phyloP scores from a whole-genome alignment of 768 basidiomycete genomes.

The Boletus coccyginus region DNA sequence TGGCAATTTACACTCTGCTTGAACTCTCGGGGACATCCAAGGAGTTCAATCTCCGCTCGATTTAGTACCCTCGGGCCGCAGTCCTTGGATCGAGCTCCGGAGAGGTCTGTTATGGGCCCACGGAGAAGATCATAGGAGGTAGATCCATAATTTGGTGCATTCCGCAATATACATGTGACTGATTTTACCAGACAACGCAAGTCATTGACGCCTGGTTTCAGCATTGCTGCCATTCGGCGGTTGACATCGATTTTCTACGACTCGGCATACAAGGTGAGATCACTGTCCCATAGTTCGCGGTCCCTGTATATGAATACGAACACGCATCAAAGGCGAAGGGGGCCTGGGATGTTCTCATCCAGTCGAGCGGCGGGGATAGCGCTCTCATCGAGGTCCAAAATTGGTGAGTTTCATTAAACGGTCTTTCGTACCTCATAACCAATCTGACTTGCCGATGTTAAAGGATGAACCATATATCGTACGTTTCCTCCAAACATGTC shows the following conservation, averaged over 20 bases:
- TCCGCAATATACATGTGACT: background rate
- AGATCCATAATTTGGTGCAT: background rate
- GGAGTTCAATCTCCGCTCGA: no score
- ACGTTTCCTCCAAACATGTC: background rate
- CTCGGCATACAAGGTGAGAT: constrained; percentile 25
- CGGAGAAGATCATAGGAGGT: constrained; percentile 47
- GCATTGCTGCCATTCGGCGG: constrained; percentile 35
- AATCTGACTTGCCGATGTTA: background rate
- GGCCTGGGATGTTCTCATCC: constrained; percentile 29
- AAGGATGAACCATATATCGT: constrained; percentile 38
- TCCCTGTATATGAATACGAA: background rate
- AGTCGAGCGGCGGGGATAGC: constrained; percentile 9
- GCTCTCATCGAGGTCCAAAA: constrained; percentile 36
- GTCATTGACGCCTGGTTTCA: constrained; percentile 39
- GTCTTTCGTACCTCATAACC: background rate
- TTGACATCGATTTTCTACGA: constrained; percentile 40
- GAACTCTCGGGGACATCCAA: no score
- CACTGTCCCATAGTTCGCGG: background rate
- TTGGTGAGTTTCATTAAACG: constrained; percentile 18
- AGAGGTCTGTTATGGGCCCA: constrained; percentile 31
- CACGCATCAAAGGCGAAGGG: constrained; percentile 23
- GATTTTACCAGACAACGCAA: constrained; percentile 32
- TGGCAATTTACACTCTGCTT: no score
- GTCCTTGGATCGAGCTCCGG: constrained; percentile 15
- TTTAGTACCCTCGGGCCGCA: no score